phyloP scores from a whole-genome alignment of 1,284 basidiomycete species.

The Somion occarium region DNA sequence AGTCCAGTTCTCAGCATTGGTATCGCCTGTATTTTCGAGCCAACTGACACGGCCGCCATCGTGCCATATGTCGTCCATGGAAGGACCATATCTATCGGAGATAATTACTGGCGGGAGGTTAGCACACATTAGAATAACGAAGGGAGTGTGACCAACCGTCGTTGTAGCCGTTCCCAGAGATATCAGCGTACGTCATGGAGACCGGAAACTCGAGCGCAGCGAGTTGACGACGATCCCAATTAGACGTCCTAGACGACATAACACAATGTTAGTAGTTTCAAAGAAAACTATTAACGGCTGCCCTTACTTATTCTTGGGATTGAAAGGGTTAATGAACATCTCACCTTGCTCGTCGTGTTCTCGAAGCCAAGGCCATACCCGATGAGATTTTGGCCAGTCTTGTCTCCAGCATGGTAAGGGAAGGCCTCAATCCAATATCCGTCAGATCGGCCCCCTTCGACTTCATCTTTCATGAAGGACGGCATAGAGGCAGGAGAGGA shows the following conservation, averaged over 20 bases:
- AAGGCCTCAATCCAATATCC: constrained; percentile 29
- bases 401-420: constrained; percentile 16
- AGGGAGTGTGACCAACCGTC: constrained; percentile 19
- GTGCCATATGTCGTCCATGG: constrained; percentile 20
- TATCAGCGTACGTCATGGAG: constrained; percentile 21
- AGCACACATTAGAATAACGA: too few relatives aligned
- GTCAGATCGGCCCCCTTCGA: constrained; percentile 13
- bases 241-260: constrained; percentile 1
- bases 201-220: constrained; percentile 24
- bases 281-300: too few relatives aligned
- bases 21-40: constrained; percentile 23
- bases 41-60: constrained; percentile 24
- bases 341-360: constrained; percentile 15
- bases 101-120: constrained; percentile 28
- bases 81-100: constrained; percentile 26
- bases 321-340: constrained; percentile 23
- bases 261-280: too few relatives aligned
- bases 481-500: constrained; percentile 6
- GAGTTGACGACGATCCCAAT: constrained; percentile 17
- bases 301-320: constrained; percentile 2
- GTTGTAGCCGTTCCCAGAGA: constrained; percentile 25
- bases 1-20: constrained; percentile 15
- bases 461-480: constrained; percentile 8
- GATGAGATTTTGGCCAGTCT: constrained; percentile 21
- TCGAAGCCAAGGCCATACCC: constrained; percentile 24